phyloP scores from a whole-genome alignment of 2,329 filamentous ascomycete species.

The Thielaviopsis punctulata region DNA sequence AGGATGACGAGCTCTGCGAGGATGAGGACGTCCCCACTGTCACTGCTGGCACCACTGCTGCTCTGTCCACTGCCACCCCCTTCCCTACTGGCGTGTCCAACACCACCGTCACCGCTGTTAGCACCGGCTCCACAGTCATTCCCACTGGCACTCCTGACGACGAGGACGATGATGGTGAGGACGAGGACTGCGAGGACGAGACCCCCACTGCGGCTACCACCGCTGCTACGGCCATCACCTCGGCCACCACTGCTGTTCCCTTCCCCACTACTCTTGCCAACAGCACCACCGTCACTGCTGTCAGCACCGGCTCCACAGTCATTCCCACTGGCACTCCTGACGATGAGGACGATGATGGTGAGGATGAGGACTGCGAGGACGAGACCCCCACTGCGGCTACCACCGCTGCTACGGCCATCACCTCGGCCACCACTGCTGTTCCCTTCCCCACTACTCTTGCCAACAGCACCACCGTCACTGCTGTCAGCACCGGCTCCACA shows the following conservation, averaged over 20 bases:
- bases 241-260: not conserved
- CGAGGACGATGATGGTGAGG: not conserved
- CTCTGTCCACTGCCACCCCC: not conserved
- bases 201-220: not conserved
- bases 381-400: not conserved
- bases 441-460: no score
- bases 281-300: not conserved
- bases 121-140: not conserved
- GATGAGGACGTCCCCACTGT: not conserved
- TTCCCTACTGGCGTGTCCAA: not conserved
- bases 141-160: no score
- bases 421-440: not conserved
- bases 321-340: not conserved
- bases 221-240: not conserved
- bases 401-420: not conserved
- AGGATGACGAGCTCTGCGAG: not conserved
- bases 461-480: no score
- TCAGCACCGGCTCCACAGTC: not conserved
- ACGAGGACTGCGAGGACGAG: constrained; percentile 1
- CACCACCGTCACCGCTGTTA: not conserved
- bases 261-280: not conserved
- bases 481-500: no score
- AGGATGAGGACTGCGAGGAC: not conserved
- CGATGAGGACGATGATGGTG: not conserved
- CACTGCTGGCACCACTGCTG: not conserved